A percentile compares a stretch with the other conserved stretches of the same genome.
phyloP scores from a whole-genome alignment of 345 rosid species.

The Lagerstroemia speciosa region DNA sequence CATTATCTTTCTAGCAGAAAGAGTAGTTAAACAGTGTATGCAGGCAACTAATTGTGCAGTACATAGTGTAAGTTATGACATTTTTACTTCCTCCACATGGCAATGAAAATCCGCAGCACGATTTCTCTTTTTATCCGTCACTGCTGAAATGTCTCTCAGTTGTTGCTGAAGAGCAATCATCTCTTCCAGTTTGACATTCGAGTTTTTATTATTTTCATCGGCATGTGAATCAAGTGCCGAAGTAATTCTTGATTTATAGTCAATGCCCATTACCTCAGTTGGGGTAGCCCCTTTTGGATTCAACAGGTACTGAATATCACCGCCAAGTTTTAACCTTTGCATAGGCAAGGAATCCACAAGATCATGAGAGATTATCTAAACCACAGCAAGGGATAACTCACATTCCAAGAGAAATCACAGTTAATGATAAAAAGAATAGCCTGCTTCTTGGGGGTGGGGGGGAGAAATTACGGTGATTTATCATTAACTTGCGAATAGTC shows the following conservation, averaged over 20 bases:
- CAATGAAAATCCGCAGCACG: slow-evolving; percentile 30
- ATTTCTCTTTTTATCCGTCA: slow-evolving; percentile 41
- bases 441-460: no score
- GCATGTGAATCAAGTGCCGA: slow-evolving; percentile 43
- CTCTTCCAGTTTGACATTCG: slow-evolving; percentile 46
- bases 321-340: slow-evolving; percentile 51
- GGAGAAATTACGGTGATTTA: no score
- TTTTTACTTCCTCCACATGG: slow-evolving; percentile 44
- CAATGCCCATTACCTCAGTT: slow-evolving; percentile 72
- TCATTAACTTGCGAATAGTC: slow-evolving; percentile 46
- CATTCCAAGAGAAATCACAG: not conserved
- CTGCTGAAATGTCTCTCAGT: slow-evolving; percentile 39
- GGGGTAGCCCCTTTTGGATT: slow-evolving; percentile 51
- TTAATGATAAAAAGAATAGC: no score
- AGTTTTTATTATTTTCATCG: slow-evolving; percentile 42
- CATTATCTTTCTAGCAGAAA: not conserved
- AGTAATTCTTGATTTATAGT: slow-evolving; percentile 56
- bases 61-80: not conserved
- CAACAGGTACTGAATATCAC: slow-evolving; percentile 38
- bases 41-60: not conserved
- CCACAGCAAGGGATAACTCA: not conserved
- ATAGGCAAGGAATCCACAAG: not conserved
- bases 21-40: not conserved
- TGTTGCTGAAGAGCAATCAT: slow-evolving; percentile 43
- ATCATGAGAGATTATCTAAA: not conserved